phyloP scores from a whole-genome alignment of 1,284 basidiomycete species.

The Sutorius eximius region DNA sequence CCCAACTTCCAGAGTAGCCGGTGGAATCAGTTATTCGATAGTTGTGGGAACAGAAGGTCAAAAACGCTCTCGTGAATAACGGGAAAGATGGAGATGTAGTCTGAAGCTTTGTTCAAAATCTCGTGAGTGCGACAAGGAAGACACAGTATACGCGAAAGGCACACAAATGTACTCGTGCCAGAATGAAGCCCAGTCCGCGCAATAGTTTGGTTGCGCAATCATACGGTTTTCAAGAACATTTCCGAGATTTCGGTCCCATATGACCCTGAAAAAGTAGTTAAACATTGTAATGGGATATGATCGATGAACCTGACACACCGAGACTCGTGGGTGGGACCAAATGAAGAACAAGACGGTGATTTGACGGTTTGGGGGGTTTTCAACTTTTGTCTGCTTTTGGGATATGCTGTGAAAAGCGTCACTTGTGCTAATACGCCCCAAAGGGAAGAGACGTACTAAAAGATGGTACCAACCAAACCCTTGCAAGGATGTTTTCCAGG shows the following conservation, averaged over 20 bases:
- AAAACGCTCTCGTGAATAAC: neutral
- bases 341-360: neutral
- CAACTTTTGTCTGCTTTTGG: constrained; percentile 2
- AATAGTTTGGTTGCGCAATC: neutral
- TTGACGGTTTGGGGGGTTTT: neutral
- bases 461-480: neutral
- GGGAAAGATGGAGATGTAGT: neutral
- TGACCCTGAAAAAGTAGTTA: neutral
- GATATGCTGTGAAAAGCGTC: neutral
- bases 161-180: neutral
- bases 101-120: neutral
- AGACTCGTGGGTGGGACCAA: neutral
- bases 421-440: neutral
- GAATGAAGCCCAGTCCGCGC: neutral
- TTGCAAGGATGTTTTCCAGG: neutral
- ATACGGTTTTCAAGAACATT: neutral
- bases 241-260: neutral
- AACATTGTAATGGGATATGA: neutral
- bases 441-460: neutral
- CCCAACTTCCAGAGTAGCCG: no score
- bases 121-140: neutral
- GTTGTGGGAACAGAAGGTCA: neutral
- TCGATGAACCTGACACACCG: neutral
- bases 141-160: neutral
- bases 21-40: no score